Percentiles rank a stretch among this genome's conserved stretches.
These are phyloP conservation scores for Raphanus raphanistrum DNA, from an alignment of 345 rosid species.

Conservation along the genomic window DNA sequence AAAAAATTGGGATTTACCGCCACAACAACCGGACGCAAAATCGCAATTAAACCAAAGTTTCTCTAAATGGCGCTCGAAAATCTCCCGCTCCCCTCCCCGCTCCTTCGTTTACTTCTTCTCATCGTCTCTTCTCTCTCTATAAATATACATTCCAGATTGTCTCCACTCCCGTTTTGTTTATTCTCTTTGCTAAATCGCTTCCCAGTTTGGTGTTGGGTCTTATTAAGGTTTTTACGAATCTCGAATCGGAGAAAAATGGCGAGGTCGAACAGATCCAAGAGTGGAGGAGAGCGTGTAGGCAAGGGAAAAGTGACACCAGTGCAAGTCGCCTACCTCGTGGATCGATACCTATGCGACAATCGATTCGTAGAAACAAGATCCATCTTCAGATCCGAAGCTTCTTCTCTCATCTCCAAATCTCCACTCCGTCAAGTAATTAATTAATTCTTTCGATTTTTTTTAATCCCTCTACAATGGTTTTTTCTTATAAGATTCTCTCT, in stretches of 20 bases:
- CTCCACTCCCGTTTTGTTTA: not conserved
- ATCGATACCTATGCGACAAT: constrained; percentile 83
- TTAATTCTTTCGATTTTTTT: not conserved
- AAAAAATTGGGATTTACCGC: constrained; percentile 11
- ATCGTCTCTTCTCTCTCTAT: not conserved
- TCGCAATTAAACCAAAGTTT: not conserved
- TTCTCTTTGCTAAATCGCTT: not conserved
- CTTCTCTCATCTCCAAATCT: constrained; percentile 78
- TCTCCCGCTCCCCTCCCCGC: constrained; percentile 13
- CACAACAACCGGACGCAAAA: constrained; percentile 28
- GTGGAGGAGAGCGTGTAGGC: constrained; percentile 41
- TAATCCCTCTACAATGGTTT: too few relatives aligned
- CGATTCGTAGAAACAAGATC: constrained; percentile 61
- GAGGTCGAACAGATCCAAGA: constrained; percentile 57
- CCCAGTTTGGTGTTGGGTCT: not conserved
- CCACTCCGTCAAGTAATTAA: constrained; percentile 60
- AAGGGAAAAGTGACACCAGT: constrained; percentile 87
- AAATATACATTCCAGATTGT: not conserved
- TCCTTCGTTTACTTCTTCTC: not conserved
- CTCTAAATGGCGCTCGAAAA: constrained; percentile 5
- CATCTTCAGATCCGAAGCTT: constrained; percentile 70
- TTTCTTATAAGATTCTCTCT: not conserved
- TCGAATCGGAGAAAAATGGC: constrained; percentile 45
- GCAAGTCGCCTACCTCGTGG: constrained; percentile 85
- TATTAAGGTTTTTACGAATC: not conserved